phyloP scores from a whole-genome alignment of 768 basidiomycete genomes.

The Serendipita sp. region DNA sequence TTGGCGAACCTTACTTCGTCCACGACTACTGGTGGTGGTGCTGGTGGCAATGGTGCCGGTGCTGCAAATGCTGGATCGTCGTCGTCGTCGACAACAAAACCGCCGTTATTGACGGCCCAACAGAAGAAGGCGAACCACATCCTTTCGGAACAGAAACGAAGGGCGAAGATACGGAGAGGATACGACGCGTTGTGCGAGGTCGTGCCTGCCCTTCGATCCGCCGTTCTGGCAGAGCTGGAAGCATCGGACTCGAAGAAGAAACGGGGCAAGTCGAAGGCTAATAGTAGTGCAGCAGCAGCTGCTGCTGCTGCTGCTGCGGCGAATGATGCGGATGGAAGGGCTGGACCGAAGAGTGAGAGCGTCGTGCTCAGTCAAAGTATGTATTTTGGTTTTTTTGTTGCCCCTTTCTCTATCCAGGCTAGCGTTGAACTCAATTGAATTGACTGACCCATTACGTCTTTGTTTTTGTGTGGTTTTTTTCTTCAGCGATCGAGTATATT shows the following conservation, averaged over 20 bases:
- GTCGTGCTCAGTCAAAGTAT: conserved; percentile 76
- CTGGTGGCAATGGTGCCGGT: too few relatives aligned
- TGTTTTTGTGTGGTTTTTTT: too few relatives aligned
- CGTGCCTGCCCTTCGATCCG: conserved; percentile 68
- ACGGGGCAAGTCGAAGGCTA: conserved; percentile 20
- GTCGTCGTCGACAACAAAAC: conserved; percentile 15
- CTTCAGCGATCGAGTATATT: conserved; percentile 84
- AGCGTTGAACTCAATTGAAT: neutral
- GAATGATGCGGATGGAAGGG: conserved; percentile 64
- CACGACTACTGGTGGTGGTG: too few relatives aligned
- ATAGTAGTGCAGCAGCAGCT: conserved; percentile 7
- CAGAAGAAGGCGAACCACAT: conserved; percentile 94
- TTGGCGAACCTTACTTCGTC: too few relatives aligned
- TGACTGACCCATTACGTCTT: conserved; percentile 10
- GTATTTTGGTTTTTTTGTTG: conserved; percentile 21
- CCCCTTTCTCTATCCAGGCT: neutral
- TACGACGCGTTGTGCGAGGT: conserved; percentile 79
- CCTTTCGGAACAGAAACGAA: conserved; percentile 83
- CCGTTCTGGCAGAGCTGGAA: conserved; percentile 63
- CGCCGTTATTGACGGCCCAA: conserved; percentile 50
- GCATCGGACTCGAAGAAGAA: conserved; percentile 20
- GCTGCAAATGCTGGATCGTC: neutral
- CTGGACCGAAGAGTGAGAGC: conserved; percentile 82
- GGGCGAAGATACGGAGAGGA: conserved; percentile 77
- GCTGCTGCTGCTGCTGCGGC: conserved; percentile 31